phyloP scores from a whole-genome alignment of 495 filamentous ascomycete genomes.

The Annulohypoxylon bovei region DNA sequence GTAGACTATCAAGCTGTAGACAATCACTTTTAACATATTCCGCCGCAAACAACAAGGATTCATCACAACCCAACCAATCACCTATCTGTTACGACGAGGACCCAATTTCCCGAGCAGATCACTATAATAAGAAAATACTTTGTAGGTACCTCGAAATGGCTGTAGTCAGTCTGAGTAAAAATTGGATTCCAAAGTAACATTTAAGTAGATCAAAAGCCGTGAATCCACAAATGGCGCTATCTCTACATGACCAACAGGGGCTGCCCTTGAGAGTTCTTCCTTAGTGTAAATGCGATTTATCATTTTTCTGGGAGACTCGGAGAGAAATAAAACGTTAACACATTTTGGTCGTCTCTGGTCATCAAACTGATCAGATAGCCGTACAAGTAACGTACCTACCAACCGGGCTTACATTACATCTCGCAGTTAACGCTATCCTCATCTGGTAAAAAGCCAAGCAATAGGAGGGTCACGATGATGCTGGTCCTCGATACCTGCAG shows the following conservation, averaged over 20 bases:
- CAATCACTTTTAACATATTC: conserved; percentile 6
- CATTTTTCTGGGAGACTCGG: conserved; percentile 24
- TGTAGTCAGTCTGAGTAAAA: too few relatives aligned
- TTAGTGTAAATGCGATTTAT: conserved; percentile 23
- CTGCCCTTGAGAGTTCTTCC: conserved; percentile 13
- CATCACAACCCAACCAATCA: conserved; percentile 25
- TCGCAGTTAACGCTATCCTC: conserved; percentile 25
- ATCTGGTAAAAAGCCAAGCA: conserved; percentile 29
- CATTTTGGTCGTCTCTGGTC: conserved; percentile 14
- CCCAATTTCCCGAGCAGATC: conserved; percentile 42
- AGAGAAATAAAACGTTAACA: conserved; percentile 14
- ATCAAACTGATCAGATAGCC: conserved; percentile 18
- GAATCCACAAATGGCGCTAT: conserved; percentile 32
- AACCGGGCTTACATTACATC: conserved; percentile 17
- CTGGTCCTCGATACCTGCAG: conserved; percentile 18
- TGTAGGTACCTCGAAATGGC: conserved; percentile 8
- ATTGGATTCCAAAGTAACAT: conserved; percentile 18
- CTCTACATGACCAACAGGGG: conserved; percentile 23
- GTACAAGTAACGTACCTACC: conserved; percentile 23
- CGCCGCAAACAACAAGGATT: conserved; percentile 25
- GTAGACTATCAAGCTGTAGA: neutral
- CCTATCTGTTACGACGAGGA: conserved; percentile 5
- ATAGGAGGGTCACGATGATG: conserved; percentile 25
- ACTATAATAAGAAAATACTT: conserved; percentile 31
- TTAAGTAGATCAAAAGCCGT: conserved; percentile 33